phyloP scores from a whole-genome alignment of 2,329 filamentous ascomycete genomes.

The Exophiala sideris region DNA sequence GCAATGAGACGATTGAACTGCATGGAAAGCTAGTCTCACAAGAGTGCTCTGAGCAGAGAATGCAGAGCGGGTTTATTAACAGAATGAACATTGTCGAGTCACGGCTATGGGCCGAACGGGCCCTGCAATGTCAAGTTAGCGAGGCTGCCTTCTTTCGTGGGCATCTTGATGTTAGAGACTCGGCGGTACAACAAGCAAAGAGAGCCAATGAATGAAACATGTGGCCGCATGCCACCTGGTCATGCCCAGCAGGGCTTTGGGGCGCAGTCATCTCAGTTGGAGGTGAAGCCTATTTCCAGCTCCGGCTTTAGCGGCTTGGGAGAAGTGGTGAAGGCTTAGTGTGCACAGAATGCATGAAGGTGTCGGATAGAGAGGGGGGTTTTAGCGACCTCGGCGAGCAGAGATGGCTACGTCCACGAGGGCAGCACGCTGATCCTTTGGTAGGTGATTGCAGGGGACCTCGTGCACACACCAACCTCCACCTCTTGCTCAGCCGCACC shows the following conservation, averaged over 20 bases:
- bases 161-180: background rate
- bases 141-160: background rate
- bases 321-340: background rate
- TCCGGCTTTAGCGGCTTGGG: background rate
- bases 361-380: too few species aligned
- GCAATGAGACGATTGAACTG: too few species aligned
- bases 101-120: too few species aligned
- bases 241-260: background rate
- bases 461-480: background rate
- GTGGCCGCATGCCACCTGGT: conserved; percentile 3
- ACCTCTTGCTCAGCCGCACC: background rate
- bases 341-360: too few species aligned
- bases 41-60: too few species aligned
- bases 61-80: too few species aligned
- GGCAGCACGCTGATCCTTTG: background rate
- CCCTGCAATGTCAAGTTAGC: background rate
- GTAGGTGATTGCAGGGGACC: background rate
- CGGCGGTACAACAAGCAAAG: background rate
- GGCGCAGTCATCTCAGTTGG: conserved; percentile 6
- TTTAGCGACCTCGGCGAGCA: too few species aligned
- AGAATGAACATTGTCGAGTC: too few species aligned
- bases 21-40: too few species aligned
- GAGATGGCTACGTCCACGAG: too few species aligned
- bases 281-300: background rate
- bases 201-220: conserved; percentile 7